Conservation (phyloP, 225 moss, liverwort and hornwort genomes). For the Ulota crispa region DNA sequence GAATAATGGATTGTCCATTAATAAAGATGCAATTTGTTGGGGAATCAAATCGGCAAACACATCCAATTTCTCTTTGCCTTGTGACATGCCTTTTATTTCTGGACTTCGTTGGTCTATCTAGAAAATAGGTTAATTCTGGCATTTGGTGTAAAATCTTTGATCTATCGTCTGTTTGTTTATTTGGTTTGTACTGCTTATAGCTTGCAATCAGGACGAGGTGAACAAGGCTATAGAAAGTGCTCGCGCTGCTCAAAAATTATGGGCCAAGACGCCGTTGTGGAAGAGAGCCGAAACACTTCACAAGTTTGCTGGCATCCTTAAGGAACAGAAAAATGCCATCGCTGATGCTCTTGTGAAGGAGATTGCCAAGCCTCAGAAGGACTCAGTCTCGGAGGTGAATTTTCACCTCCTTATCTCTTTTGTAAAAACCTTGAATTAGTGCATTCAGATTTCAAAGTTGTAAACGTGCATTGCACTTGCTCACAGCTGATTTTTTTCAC, state of each 20-base stretch:
- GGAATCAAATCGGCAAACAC: no score
- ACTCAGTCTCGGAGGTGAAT: slow-evolving; percentile 67
- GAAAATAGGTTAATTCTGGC: no score
- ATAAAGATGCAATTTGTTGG: no score
- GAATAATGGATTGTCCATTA: no score
- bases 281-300: slow-evolving; percentile 84
- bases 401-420: neutral
- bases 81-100: no score
- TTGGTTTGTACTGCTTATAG: slow-evolving; percentile 34
- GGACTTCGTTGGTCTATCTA: no score
- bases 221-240: slow-evolving; percentile 75
- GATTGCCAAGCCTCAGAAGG: slow-evolving; percentile 72
- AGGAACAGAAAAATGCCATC: slow-evolving; percentile 75
- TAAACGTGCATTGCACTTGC: neutral
- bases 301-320: slow-evolving; percentile 79
- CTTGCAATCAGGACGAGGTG: slow-evolving; percentile 90
- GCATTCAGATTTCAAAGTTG: neutral
- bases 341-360: slow-evolving; percentile 81
- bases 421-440: no score
- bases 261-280: slow-evolving; percentile 93
- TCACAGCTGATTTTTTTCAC: neutral
- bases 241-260: slow-evolving; percentile 67
- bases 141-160: neutral
- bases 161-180: neutral
- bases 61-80: no score